Evolutionary conservation across 176 grass and related monocot genomes (phyloP), one percentile per base, ranked within the genome.

Genomic region (Lolium rigidum): DNA sequence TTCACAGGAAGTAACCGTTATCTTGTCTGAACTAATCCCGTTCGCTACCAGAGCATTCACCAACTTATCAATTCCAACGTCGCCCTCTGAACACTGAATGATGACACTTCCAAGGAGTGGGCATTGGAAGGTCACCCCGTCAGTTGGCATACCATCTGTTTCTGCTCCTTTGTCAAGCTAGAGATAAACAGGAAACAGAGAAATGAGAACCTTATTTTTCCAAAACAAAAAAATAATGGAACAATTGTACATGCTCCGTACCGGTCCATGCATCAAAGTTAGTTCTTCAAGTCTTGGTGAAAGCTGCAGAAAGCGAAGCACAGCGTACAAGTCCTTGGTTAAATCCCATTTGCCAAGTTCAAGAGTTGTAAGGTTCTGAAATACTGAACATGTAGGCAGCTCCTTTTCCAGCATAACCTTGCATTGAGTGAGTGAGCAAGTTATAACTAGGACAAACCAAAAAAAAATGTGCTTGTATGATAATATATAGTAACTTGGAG

Each of bases 361-460:
- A 18, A 76, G 59, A 76, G 48, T 68, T 59, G 3, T 38, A 57
- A 89, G 82, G 28, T 16, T 75, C 20, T 85, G 17, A 80, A 89
- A 76, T 14, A 39, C 11, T 20, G 68, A 76, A 67, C 87, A 89
- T 68, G 77, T 80, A 35, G 58, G 59, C 59, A 85, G 69, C 38
- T 81, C 69, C 70, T 74, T 89, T 75, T 85, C 82, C 82, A 89
- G 58, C 68, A 80, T 75, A 74, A 65, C 82, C 82, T 89, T 64
- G 66, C 43, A 54, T 51, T 79, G 38, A 35, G 31, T 74, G 56
- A 48, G 22, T 35, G 31, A 20, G 58, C 12, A 3, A 76, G 47
- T 14, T 37, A 76, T 41, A 46, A 47, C 31, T 47, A 56, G 35
- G 14, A 68, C 56, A 37, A 46, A 69, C 10, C 38, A 4, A 68